Conservation (phyloP, 2,329 filamentous ascomycete species). For the Ceratocystis ficicola region DNA sequence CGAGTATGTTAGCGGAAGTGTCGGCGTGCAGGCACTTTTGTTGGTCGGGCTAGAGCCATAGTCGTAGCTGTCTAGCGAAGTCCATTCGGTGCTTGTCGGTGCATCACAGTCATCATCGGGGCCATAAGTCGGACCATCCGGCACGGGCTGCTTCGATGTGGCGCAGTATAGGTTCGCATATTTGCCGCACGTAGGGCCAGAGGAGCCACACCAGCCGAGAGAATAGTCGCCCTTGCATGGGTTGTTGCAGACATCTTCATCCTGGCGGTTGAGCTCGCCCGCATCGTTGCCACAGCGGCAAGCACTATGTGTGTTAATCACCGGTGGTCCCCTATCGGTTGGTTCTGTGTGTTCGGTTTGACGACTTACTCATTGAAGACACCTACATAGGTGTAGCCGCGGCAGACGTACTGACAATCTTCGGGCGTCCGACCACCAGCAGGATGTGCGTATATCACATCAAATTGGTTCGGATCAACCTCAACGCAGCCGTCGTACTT, state of each 20-base stretch:
- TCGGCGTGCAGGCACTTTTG: background rate
- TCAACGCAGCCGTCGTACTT: constrained; percentile 22
- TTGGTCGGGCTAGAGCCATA: constrained; percentile 7
- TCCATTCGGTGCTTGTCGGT: background rate
- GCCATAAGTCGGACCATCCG: background rate
- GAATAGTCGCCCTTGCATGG: constrained; percentile 20
- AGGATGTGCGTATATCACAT: constrained; percentile 14
- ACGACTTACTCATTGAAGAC: constrained; percentile 22
- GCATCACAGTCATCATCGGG: background rate
- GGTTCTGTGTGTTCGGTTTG: too few species aligned
- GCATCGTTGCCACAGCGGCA: constrained; percentile 22
- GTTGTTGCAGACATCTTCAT: constrained; percentile 22
- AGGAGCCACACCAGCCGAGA: constrained; percentile 21
- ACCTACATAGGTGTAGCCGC: constrained; percentile 21
- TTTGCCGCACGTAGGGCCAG: constrained; percentile 13
- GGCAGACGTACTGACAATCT: constrained; percentile 22
- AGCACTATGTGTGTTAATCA: constrained; percentile 13
- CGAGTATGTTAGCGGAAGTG: constrained; percentile 3
- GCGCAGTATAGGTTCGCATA: constrained; percentile 22
- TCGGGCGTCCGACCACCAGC: constrained; percentile 22
- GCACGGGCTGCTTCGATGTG: constrained; percentile 7
- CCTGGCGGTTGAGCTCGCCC: constrained; percentile 19
- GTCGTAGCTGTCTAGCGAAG: constrained; percentile 12
- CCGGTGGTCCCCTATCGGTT: background rate
- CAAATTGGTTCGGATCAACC: constrained; percentile 9